Percentiles rank a stretch among this genome's conserved stretches.
Conservation (phyloP, 148 eudicot species). For the Rhododendron ovatum region DNA sequence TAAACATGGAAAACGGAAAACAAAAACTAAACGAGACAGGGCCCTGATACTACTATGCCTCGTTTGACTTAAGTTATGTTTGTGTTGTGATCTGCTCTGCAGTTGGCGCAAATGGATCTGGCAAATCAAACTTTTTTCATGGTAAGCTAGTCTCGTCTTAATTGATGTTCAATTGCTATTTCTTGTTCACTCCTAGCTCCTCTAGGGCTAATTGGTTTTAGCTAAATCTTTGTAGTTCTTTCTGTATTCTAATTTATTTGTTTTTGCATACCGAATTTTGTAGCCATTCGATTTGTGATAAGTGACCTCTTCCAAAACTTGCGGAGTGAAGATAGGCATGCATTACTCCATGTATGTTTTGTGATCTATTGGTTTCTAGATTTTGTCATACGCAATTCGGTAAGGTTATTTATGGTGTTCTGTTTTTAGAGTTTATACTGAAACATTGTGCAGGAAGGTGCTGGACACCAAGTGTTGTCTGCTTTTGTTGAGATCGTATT, state of each 20-base stretch:
- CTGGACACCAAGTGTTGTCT: slow-evolving; percentile 88
- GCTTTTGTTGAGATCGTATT: slow-evolving; percentile 99
- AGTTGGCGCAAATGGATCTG: slow-evolving; percentile 99
- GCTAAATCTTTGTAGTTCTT: not conserved
- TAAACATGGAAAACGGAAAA: not conserved
- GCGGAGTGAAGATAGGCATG: slow-evolving; percentile 84
- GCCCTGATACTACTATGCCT: not conserved
- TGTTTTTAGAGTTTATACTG: not conserved
- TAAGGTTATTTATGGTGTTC: slow-evolving; percentile 10
- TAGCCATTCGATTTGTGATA: slow-evolving; percentile 96
- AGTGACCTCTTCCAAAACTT: slow-evolving; percentile 94
- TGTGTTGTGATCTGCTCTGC: slow-evolving; percentile 24
- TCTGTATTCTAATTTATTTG: not conserved
- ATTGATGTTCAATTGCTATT: not conserved
- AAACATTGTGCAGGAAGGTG: slow-evolving; percentile 68
- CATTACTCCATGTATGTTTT: slow-evolving; percentile 87
- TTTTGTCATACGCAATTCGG: not conserved
- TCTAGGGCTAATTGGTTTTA: not conserved
- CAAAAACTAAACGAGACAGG: not conserved
- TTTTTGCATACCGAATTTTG: slow-evolving; percentile 13
- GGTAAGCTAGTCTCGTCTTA: slow-evolving; percentile 34
- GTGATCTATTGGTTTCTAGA: not conserved
- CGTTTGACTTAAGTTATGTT: not conserved
- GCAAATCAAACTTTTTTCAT: slow-evolving; percentile 96
- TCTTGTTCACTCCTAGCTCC: slow-evolving; percentile 2